Base-by-base conservation (phyloP, 495 filamentous ascomycete genomes). In the Recurvomyces mirabilis region DNA sequence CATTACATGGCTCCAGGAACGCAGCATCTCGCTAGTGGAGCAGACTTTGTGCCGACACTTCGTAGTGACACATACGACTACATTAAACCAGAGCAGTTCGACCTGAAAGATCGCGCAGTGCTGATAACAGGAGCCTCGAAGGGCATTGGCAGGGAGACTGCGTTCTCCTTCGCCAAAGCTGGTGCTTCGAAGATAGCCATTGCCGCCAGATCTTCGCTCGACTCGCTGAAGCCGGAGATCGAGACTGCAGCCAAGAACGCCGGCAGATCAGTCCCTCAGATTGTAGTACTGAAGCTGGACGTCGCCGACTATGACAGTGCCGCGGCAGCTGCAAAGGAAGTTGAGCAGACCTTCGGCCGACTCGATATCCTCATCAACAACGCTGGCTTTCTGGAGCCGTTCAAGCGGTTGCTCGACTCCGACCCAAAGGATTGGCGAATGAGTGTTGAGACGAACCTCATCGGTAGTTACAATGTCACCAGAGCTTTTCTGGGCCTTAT, bases 301-400 rank as follows among this genome's bases (percentile, higher is more conserved):
- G 65, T 73, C 12, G 57, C 64, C 6, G 58, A 60, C 30, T 44
- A 51, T 15, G 52, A 55, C 1, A 62, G 51, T 36, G 67, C 72
- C 4, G 60, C 58, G 1, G 47, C 41, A 0, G 63, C 61, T 0
- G 65, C 57, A 4, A 39, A 55, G 4, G 24, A 57, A 9, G 51
- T 63, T 3, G 59, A 61, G 17, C 22, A 58, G 26, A 31, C 35
- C 0, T 55, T 58, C 42, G 65, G 65, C 3, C 51, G 56, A 1
- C 44, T 76, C 0, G 73, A 79, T 38, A 65, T 78, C 29, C 51
- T 78, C 13, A 58, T 77, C 47, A 75, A 73, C 52, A 76, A 77
- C 36, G 72, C 74, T 0, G 74, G 66, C 14, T 49, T 56, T 26
- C 50, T 71, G 11, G 60, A 65, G 19, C 23, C 45, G 1, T 68